Percentiles rank a stretch among this genome's conserved stretches.
phyloP scores from a whole-genome alignment of 495 filamentous ascomycete genomes.

The Podospora didyma region DNA sequence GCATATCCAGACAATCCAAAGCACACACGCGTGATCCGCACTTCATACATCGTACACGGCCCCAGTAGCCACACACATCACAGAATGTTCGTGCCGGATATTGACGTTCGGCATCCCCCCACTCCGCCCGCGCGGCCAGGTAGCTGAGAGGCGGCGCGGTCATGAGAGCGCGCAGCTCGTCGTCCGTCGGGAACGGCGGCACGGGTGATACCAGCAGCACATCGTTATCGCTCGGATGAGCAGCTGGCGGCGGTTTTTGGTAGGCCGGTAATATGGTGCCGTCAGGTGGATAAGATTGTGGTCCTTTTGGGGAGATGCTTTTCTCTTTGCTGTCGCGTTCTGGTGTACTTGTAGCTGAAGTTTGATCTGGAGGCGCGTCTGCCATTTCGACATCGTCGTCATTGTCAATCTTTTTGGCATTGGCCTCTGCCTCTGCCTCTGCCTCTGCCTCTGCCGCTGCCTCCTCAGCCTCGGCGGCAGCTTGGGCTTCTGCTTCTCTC shows the following conservation, averaged over 20 bases:
- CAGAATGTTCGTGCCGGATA: conserved; percentile 72
- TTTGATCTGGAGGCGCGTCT: conserved; percentile 18
- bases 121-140: conserved; percentile 63
- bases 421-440: conserved; percentile 24
- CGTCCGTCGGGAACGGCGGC: conserved; percentile 60
- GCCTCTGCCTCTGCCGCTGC: conserved; percentile 15
- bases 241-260: conserved; percentile 23
- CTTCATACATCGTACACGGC: conserved; percentile 75
- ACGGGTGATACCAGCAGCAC: conserved; percentile 59
- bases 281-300: conserved; percentile 26
- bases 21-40: conserved; percentile 80
- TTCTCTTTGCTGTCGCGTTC: background rate
- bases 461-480: conserved; percentile 19
- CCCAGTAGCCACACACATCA: conserved; percentile 92
- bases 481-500: conserved; percentile 19
- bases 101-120: conserved; percentile 29
- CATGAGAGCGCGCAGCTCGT: conserved; percentile 64
- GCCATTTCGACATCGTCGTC: conserved; percentile 34
- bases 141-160: conserved; percentile 74
- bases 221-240: conserved; percentile 53
- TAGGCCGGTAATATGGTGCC: conserved; percentile 30
- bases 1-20: conserved; percentile 71
- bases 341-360: conserved; percentile 12
- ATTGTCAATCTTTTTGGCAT: conserved; percentile 25
- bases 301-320: conserved; percentile 3